phyloP scores from a whole-genome alignment of 495 filamentous ascomycete species.

The Neurospora tetrasperma region DNA sequence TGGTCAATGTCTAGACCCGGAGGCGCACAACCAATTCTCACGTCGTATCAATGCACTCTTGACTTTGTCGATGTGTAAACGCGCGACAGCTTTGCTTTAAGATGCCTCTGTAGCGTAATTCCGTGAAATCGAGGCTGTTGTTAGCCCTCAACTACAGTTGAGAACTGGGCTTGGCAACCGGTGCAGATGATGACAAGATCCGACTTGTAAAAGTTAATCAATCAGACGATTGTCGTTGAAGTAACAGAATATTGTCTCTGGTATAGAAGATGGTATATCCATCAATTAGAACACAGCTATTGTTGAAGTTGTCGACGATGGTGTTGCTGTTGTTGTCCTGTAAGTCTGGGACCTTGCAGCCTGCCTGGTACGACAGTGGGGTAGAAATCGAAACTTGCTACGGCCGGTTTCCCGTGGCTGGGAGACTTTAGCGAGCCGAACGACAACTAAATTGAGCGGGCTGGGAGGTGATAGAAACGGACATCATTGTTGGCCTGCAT shows the following conservation, averaged over 20 bases:
- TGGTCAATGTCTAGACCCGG: background rate
- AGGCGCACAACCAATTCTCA: background rate
- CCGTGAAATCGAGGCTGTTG: background rate
- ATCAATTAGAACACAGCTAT: background rate
- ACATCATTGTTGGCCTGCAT: background rate
- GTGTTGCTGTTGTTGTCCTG: background rate
- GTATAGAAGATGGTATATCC: no score
- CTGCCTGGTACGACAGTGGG: background rate
- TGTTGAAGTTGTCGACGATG: background rate
- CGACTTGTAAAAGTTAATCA: background rate
- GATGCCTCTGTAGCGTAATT: background rate
- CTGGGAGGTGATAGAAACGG: background rate
- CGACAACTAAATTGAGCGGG: background rate
- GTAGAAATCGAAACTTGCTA: background rate
- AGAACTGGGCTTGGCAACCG: background rate
- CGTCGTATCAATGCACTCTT: background rate
- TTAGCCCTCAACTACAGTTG: background rate
- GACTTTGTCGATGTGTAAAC: background rate
- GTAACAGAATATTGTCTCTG: no score
- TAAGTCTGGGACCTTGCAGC: background rate
- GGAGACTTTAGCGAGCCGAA: background rate
- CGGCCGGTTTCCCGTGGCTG: background rate
- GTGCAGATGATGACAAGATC: background rate
- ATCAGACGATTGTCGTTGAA: no score
- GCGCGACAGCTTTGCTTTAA: background rate